Evolutionary conservation across 371 early-diverging fungal species (phyloP).

Genomic region (Mucor lusitanicus): DNA sequence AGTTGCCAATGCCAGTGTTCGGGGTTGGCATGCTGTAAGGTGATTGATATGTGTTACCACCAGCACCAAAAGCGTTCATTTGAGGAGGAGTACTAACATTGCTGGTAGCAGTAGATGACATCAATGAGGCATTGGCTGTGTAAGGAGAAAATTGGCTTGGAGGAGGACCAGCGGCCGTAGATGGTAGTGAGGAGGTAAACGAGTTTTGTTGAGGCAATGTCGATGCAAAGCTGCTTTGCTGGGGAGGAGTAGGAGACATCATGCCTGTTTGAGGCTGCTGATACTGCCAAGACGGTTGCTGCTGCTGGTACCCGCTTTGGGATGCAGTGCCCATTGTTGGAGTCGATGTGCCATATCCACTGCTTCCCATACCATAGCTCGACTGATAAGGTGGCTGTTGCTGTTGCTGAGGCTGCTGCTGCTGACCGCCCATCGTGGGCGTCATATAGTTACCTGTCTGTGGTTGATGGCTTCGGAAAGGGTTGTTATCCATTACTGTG

Average conservation of each 20-base stretch:
- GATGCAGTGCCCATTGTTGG: neutral
- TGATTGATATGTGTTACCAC: neutral
- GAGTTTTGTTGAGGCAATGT: conserved; percentile 4
- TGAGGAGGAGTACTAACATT: neutral
- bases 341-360: neutral
- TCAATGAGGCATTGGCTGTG: conserved; percentile 8
- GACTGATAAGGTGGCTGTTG: conserved; percentile 7
- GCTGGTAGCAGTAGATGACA: neutral
- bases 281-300: conserved; percentile 9
- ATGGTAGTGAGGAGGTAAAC: conserved; percentile 12
- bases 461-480: conserved; percentile 30
- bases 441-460: neutral
- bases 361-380: neutral
- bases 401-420: neutral
- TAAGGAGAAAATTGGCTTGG: conserved; percentile 22
- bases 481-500: conserved; percentile 36
- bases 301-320: conserved; percentile 8
- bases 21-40: neutral
- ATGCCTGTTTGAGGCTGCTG: conserved; percentile 1
- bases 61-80: neutral
- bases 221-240: conserved; percentile 8
- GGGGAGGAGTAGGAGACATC: conserved; percentile 11
- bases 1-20: neutral
- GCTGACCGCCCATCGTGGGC: neutral
- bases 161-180: conserved; percentile 15